Evolutionary conservation across 2,329 filamentous ascomycete genomes (phyloP).

Genomic region (Macroventuria anomochaeta): DNA sequence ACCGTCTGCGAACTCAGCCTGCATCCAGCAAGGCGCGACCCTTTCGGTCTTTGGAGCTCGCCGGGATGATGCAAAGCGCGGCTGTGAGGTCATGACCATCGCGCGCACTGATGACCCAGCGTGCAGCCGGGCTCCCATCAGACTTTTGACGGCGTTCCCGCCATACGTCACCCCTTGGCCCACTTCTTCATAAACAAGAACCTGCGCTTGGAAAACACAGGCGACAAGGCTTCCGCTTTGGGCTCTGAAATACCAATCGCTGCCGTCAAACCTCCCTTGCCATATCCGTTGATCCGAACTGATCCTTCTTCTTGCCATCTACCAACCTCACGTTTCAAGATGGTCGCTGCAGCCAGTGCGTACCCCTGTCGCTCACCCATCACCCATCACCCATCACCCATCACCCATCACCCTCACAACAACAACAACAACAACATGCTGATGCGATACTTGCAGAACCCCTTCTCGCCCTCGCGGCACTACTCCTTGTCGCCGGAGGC

Average conservation of each 20-base stretch:
- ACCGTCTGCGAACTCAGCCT: background rate
- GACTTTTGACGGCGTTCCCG: background rate
- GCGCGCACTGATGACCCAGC: background rate
- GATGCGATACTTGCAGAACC: constrained; percentile 54
- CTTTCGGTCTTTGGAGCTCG: constrained; percentile 1
- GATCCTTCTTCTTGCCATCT: background rate
- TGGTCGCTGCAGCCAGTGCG: constrained; percentile 28
- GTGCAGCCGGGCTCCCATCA: background rate
- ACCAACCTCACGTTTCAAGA: constrained; percentile 1
- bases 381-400: background rate
- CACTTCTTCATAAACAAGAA: constrained; percentile 15
- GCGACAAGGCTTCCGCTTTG: constrained; percentile 9
- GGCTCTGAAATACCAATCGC: constrained; percentile 9
- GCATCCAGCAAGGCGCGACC: constrained; percentile 12
- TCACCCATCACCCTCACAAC: background rate
- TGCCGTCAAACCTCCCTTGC: background rate
- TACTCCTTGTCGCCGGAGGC: constrained; percentile 67
- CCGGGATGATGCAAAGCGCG: constrained; percentile 18
- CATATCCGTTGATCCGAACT: constrained; percentile 3
- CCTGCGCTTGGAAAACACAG: constrained; percentile 2
- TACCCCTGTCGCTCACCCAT: constrained; percentile 9
- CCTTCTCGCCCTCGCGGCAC: constrained; percentile 61
- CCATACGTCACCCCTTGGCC: constrained; percentile 12
- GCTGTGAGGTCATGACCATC: constrained; percentile 1
- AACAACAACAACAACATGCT: no score